Evolutionary conservation across 1,139 yeast genomes (phyloP), one percentile per base, ranked within the genome.

Genomic region (Casaregolazyma lundiana): DNA sequence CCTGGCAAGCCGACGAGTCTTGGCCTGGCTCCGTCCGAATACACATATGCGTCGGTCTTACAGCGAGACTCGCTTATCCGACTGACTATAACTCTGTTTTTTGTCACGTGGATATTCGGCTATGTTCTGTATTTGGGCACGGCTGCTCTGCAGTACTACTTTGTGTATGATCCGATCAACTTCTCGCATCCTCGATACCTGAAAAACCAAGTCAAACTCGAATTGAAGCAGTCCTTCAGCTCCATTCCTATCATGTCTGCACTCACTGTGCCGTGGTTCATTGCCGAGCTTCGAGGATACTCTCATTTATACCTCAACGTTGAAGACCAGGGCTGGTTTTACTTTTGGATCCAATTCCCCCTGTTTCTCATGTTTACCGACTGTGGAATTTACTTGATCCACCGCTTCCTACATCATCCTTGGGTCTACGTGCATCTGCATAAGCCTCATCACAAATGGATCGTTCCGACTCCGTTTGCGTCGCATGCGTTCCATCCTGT

Each of bases 371-470:
- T 92, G 72, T 92, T 92, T 65, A 90, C 98, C 6, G 98, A 92
- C 68, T 84, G 88, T 65, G 86, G 92, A 50, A 88, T 92, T 60
- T 92, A 92, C 67, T 75, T 85, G 63, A 84, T 89, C 58, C 98
- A 92, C 70, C 81, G 97, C 63, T 79, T 87, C 77, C 75, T 92
- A 60, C 98, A 92, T 67, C 86, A 90, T 84, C 97, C 96, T 24
- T 60, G 75, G 32, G 82, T 92, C 36, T 92, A 92, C 77, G 90
- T 84, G 73, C 67, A 63, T 29, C 72, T 92, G 55, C 98, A 92
- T 73, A 92, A 92, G 71, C 97, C 97, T n/a, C 98, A 92, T 68
- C 98, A 92, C 76, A 94, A 92, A 71, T 92, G 98, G 98, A 81
- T 92, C 60, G 97, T 92, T 44, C 92, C 97, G 55, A 90, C 98